phyloP scores from a whole-genome alignment of 345 rosid genomes.

The Syzygium aromaticum region DNA sequence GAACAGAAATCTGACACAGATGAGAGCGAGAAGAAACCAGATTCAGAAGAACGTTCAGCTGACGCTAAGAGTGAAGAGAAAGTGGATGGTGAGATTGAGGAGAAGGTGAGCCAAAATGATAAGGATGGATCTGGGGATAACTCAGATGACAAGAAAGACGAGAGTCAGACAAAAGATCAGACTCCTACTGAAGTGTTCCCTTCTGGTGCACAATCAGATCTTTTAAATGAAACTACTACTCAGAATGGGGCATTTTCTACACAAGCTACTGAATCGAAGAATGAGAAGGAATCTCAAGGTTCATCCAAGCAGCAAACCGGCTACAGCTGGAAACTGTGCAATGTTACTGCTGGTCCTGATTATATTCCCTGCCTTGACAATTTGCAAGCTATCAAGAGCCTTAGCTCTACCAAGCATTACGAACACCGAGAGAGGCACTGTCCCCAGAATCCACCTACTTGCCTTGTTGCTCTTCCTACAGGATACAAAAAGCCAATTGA shows the following conservation, averaged over 20 bases:
- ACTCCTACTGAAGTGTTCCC: constrained; percentile 50
- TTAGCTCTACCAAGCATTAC: constrained; percentile 70
- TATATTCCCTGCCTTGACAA: constrained; percentile 98
- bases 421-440: constrained; percentile 99
- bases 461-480: constrained; percentile 84
- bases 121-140: constrained; percentile 26
- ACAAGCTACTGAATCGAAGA: constrained; percentile 83
- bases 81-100: constrained; percentile 29
- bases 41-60: constrained; percentile 19
- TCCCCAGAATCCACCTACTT: constrained; percentile 77
- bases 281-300: constrained; percentile 66
- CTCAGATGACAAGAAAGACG: constrained; percentile 30
- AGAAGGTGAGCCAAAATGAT: constrained; percentile 32
- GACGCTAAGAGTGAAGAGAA: constrained; percentile 24
- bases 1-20: constrained; percentile 27
- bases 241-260: constrained; percentile 80
- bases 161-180: constrained; percentile 32
- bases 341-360: constrained; percentile 84
- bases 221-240: constrained; percentile 58
- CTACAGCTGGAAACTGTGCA: constrained; percentile 78
- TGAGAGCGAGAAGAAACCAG: constrained; percentile 29
- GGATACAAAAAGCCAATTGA: constrained; percentile 69
- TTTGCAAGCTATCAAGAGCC: constrained; percentile 65
- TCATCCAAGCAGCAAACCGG: constrained; percentile 31
- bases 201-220: constrained; percentile 79